These are phyloP conservation scores for Pseudogymnoascus sp. DNA, from an alignment of 2,329 filamentous ascomycete species.

Conservation along the genomic window DNA sequence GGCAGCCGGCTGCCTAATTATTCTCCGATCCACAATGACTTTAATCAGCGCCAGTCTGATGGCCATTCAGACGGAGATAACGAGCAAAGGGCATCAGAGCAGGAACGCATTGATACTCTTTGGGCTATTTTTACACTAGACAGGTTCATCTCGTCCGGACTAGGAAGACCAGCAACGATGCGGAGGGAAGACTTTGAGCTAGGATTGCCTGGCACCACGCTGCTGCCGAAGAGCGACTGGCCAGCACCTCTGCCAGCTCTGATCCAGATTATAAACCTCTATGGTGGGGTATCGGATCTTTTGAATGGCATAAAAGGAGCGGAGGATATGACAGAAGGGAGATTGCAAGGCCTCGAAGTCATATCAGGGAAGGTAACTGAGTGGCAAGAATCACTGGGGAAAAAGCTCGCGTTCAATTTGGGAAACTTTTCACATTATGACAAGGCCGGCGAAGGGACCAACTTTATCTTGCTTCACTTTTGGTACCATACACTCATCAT, in stretches of 20 bases:
- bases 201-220: conserved; percentile 47
- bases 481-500: conserved; percentile 86
- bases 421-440: conserved; percentile 81
- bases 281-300: conserved; percentile 74
- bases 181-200: conserved; percentile 80
- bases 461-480: conserved; percentile 77
- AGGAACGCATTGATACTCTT: conserved; percentile 73
- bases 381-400: conserved; percentile 63
- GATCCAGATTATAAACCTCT: conserved; percentile 76
- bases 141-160: conserved; percentile 78
- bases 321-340: conserved; percentile 66
- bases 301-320: conserved; percentile 71
- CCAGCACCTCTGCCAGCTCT: conserved; percentile 72
- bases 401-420: conserved; percentile 71
- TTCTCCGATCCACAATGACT: conserved; percentile 12
- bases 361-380: conserved; percentile 73
- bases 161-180: conserved; percentile 73
- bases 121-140: conserved; percentile 88
- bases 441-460: conserved; percentile 70
- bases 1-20: conserved; percentile 20
- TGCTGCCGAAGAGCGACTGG: conserved; percentile 53
- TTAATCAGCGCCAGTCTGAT: conserved; percentile 9
- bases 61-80: conserved; percentile 2
- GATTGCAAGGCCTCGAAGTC: conserved; percentile 59
- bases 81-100: conserved; percentile 20